phyloP scores from a whole-genome alignment of 192 early-diverging fungal species.

The Coemansia sp. region DNA sequence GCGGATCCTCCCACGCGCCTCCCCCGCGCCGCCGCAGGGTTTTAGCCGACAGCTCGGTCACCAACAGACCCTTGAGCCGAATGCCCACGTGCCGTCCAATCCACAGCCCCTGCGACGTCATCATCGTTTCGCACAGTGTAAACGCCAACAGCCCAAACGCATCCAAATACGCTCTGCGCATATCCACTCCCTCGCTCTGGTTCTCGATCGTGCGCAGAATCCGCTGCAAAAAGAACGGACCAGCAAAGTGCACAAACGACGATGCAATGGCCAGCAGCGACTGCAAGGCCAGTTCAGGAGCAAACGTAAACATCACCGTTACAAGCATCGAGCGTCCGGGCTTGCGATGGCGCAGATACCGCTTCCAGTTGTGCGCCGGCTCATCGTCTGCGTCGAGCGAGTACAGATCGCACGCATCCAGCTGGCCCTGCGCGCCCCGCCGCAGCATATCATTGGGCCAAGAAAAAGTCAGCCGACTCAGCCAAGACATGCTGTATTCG shows the following conservation, averaged over 20 bases:
- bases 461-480: constrained; percentile 49
- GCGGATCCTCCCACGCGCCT: constrained; percentile 54
- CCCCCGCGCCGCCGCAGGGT: constrained; percentile 62
- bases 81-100: constrained; percentile 66
- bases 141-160: constrained; percentile 61
- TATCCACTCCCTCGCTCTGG: constrained; percentile 10
- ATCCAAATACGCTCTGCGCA: constrained; percentile 57
- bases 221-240: constrained; percentile 61
- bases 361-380: constrained; percentile 43
- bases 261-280: constrained; percentile 23
- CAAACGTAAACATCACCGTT: constrained; percentile 41
- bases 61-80: constrained; percentile 60
- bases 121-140: constrained; percentile 37
- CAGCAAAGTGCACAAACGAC: constrained; percentile 45
- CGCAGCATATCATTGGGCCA: constrained; percentile 64
- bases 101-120: constrained; percentile 59
- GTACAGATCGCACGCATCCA: constrained; percentile 64
- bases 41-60: constrained; percentile 68
- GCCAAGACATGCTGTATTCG: constrained; percentile 33
- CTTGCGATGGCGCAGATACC: constrained; percentile 26
- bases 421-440: constrained; percentile 53
- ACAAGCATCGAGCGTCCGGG: constrained; percentile 32
- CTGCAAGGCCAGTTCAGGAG: constrained; percentile 52
- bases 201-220: constrained; percentile 61
- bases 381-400: constrained; percentile 55